A percentile compares a stretch with the other conserved stretches of the same genome.
phyloP scores from a whole-genome alignment of 106 monocot genomes.

The Acanthochlamys bracteata region DNA sequence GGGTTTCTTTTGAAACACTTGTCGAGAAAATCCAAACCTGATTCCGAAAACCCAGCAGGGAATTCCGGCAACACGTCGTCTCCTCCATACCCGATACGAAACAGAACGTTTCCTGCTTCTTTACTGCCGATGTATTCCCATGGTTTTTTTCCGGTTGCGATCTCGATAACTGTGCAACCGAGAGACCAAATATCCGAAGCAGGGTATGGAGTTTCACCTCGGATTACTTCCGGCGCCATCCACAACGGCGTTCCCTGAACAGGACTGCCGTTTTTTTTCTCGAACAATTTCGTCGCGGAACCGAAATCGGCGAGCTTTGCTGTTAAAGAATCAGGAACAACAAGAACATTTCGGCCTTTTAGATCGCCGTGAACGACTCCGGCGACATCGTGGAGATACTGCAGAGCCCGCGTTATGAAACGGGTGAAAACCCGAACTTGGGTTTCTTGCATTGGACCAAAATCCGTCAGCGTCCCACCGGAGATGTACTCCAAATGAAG shows the following conservation, averaged over 20 bases:
- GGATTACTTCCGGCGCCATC: conserved; percentile 86
- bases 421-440: conserved; percentile 20
- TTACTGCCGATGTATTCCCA: conserved; percentile 29
- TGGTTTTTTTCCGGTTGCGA: conserved; percentile 43
- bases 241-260: conserved; percentile 60
- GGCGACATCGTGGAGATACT: conserved; percentile 28
- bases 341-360: conserved; percentile 46
- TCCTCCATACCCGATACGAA: conserved; percentile 36
- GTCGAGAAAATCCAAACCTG: conserved; percentile 37
- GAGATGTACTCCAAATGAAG: conserved; percentile 42
- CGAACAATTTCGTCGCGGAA: conserved; percentile 14
- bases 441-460: conserved; percentile 16
- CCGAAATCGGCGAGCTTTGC: conserved; percentile 51
- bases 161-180: conserved; percentile 92
- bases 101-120: conserved; percentile 11
- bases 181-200: conserved; percentile 89
- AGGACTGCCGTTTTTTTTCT: not conserved
- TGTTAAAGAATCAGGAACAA: not conserved
- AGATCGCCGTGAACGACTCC: conserved; percentile 51
- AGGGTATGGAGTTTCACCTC: conserved; percentile 28
- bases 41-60: conserved; percentile 30
- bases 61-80: conserved; percentile 26
- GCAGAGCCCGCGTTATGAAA: conserved; percentile 26
- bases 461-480: conserved; percentile 32
- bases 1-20: conserved; percentile 46